Evolutionary conservation across 352 stramenopile species (phyloP).

Genomic region (Thalassiosira ordinaria): DNA sequence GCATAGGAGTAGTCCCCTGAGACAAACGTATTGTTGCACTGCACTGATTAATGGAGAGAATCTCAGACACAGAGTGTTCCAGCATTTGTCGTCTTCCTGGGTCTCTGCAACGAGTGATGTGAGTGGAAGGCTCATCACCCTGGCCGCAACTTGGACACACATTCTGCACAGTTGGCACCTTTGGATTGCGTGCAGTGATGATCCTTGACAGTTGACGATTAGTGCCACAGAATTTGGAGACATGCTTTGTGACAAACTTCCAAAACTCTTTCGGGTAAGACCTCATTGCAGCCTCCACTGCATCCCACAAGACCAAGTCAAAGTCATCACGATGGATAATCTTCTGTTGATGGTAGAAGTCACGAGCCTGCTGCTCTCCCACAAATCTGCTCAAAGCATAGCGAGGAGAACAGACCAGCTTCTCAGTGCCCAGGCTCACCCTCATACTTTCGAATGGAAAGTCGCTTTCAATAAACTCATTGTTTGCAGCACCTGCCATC

Average conservation of each 20-base stretch:
- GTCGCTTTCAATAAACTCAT: slow-evolving; percentile 6
- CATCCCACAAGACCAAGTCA: slow-evolving; percentile 39
- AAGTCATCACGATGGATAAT: slow-evolving; percentile 27
- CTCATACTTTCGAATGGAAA: slow-evolving; percentile 36
- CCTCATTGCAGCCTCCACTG: slow-evolving; percentile 1
- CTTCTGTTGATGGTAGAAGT: slow-evolving; percentile 6
- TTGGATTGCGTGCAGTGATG: too few relatives aligned
- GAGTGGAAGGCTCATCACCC: slow-evolving; percentile 15
- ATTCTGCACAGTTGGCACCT: slow-evolving; percentile 7
- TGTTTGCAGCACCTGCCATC: background rate
- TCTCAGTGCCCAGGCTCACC: too few relatives aligned
- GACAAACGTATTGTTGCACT: too few relatives aligned
- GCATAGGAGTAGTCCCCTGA: too few relatives aligned
- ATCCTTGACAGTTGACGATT: slow-evolving; percentile 31
- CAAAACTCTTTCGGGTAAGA: slow-evolving; percentile 19
- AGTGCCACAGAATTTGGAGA: slow-evolving; percentile 37
- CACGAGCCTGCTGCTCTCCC: background rate
- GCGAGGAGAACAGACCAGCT: slow-evolving; percentile 19
- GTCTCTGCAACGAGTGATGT: slow-evolving; percentile 47
- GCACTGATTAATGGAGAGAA: too few relatives aligned
- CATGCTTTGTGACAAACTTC: slow-evolving; percentile 25
- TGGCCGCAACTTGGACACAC: slow-evolving; percentile 36
- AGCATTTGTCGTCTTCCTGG: slow-evolving; percentile 16
- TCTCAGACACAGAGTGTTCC: slow-evolving; percentile 1
- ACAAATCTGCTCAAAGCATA: slow-evolving; percentile 17